phyloP scores from a whole-genome alignment of 2,329 filamentous ascomycete species.

The Emmonsiellopsis sp. region DNA sequence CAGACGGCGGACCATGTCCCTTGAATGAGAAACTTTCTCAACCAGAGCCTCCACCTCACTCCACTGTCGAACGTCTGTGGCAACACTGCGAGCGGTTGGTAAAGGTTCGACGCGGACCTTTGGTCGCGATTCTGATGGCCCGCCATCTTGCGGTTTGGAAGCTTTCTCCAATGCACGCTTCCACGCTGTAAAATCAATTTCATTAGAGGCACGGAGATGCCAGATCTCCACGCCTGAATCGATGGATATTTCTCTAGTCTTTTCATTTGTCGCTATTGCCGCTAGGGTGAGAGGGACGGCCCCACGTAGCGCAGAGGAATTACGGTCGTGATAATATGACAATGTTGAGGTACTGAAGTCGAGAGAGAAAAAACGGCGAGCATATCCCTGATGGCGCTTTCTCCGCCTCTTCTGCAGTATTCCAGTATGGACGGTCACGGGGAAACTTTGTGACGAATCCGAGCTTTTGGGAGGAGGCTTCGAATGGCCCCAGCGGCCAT shows the following conservation, averaged over 20 bases:
- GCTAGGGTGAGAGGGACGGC: slow-evolving; percentile 87
- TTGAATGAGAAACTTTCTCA: slow-evolving; percentile 73
- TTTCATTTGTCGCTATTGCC: slow-evolving; percentile 80
- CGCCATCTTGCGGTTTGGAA: slow-evolving; percentile 42
- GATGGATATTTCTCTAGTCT: slow-evolving; percentile 83
- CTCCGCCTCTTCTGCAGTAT: slow-evolving; percentile 79
- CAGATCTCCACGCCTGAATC: slow-evolving; percentile 96
- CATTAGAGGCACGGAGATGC: slow-evolving; percentile 78
- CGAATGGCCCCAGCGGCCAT: slow-evolving; percentile 17
- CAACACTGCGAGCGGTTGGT: slow-evolving; percentile 19
- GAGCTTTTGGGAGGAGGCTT: slow-evolving; percentile 14
- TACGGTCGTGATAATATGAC: slow-evolving; percentile 92
- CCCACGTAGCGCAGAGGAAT: slow-evolving; percentile 82
- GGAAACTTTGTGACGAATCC: slow-evolving; percentile 16
- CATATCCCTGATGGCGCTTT: slow-evolving; percentile 90
- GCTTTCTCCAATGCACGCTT: slow-evolving; percentile 75
- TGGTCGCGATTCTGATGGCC: slow-evolving; percentile 19
- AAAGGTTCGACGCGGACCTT: slow-evolving; percentile 23
- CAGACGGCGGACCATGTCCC: slow-evolving; percentile 77
- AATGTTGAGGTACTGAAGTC: slow-evolving; percentile 90
- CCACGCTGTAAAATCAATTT: slow-evolving; percentile 82
- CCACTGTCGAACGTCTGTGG: slow-evolving; percentile 74
- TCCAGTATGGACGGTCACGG: slow-evolving; percentile 65
- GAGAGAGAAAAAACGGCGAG: slow-evolving; percentile 86
- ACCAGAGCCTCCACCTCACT: slow-evolving; percentile 74